These are phyloP conservation scores for Tetracladium setigerum DNA, from an alignment of 495 filamentous ascomycete species.

Conservation along the genomic window DNA sequence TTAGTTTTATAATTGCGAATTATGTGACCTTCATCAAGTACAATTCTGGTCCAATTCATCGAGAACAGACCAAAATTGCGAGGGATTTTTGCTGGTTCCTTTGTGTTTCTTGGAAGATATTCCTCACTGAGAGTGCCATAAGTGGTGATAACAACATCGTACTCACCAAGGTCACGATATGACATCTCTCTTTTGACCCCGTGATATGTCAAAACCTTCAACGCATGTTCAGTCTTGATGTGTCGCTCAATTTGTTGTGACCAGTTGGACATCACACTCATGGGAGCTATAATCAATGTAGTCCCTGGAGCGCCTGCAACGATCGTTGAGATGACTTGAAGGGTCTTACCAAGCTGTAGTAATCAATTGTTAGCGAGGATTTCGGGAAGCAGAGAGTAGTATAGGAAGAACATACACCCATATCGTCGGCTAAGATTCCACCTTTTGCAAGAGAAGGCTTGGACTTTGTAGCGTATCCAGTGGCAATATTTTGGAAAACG, in stretches of 20 bases:
- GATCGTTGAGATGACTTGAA: conserved; percentile 80
- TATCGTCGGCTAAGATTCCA: conserved; percentile 86
- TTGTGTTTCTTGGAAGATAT: conserved; percentile 12
- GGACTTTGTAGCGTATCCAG: conserved; percentile 53
- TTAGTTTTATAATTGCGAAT: conserved; percentile 76
- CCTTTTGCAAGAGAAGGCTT: conserved; percentile 63
- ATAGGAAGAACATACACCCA: conserved; percentile 44
- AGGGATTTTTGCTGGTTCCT: conserved; percentile 6
- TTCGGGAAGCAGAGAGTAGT: too few species aligned
- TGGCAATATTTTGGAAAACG: conserved; percentile 67
- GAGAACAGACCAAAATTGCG: conserved; percentile 47
- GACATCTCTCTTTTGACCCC: conserved; percentile 48
- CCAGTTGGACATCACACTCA: conserved; percentile 93
- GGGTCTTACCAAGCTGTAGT: conserved; percentile 66
- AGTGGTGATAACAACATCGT: conserved; percentile 77
- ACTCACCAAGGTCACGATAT: conserved; percentile 42
- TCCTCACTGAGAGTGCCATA: conserved; percentile 57
- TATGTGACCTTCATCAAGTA: conserved; percentile 82
- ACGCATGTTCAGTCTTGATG: conserved; percentile 47
- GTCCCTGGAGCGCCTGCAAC: conserved; percentile 49
- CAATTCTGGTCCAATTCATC: conserved; percentile 69
- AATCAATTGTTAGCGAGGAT: too few species aligned
- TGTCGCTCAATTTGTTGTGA: conserved; percentile 72
- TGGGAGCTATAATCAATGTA: conserved; percentile 77
- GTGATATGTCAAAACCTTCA: conserved; percentile 71